Conservation (phyloP, 257 asterid species). For the Handroanthus guayacan region DNA sequence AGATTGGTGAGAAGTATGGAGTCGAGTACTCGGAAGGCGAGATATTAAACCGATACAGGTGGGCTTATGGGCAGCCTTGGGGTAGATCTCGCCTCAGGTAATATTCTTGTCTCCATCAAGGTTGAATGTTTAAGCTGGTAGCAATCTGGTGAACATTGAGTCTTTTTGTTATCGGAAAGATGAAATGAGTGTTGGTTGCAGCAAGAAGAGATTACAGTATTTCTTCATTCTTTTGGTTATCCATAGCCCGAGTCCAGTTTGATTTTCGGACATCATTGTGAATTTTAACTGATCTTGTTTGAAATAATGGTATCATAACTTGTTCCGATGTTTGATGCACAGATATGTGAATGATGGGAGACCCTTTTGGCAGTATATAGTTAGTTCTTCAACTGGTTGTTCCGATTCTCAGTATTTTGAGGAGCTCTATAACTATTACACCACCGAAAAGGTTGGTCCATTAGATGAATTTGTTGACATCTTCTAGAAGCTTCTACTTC, state of each 20-base stretch:
- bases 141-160: neutral
- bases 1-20: slow-evolving; percentile 95
- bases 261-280: neutral
- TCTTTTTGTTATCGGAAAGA: neutral
- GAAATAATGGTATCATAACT: neutral
- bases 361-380: slow-evolving; percentile 97
- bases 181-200: neutral
- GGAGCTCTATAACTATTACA: slow-evolving; percentile 88
- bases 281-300: slow-evolving; percentile 8
- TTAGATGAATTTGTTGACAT: neutral
- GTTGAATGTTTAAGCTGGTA: neutral
- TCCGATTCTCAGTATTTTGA: slow-evolving; percentile 93
- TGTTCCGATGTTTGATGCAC: slow-evolving; percentile 28
- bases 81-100: slow-evolving; percentile 94
- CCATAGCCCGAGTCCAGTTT: neutral
- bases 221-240: neutral
- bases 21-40: slow-evolving; percentile 87
- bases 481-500: neutral
- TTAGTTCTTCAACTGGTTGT: slow-evolving; percentile 96
- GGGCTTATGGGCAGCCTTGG: slow-evolving; percentile 99
- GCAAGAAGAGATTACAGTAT: neutral
- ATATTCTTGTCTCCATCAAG: slow-evolving; percentile 26
- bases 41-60: slow-evolving; percentile 80
- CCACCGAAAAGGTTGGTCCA: slow-evolving; percentile 79
- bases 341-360: slow-evolving; percentile 94